These are phyloP conservation scores for Hyphodiscus sp. DNA, from an alignment of 2,329 filamentous ascomycete species.

Conservation along the genomic window DNA sequence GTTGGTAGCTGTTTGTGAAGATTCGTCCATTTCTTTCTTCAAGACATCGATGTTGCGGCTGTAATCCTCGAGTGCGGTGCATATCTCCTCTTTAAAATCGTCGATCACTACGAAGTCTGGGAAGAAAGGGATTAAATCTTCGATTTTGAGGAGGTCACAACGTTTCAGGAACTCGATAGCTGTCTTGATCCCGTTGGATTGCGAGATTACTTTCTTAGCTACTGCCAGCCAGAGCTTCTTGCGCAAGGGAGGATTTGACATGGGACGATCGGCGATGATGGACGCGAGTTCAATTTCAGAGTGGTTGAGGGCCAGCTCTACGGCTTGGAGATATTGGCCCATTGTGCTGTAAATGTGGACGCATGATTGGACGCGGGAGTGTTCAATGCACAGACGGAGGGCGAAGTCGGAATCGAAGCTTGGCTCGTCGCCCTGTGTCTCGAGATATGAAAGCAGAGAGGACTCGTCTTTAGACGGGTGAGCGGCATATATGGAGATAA, in stretches of 20 bases:
- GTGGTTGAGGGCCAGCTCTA: slow-evolving; percentile 86
- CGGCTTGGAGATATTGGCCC: slow-evolving; percentile 88
- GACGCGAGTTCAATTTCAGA: slow-evolving; percentile 85
- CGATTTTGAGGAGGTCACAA: slow-evolving; percentile 87
- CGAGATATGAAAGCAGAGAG: slow-evolving; percentile 79
- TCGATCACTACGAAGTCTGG: slow-evolving; percentile 98
- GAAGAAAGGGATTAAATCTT: slow-evolving; percentile 97
- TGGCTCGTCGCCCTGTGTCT: slow-evolving; percentile 80
- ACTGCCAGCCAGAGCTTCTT: slow-evolving; percentile 96
- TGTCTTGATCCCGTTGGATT: slow-evolving; percentile 80
- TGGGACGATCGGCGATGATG: slow-evolving; percentile 79
- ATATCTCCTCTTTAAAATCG: slow-evolving; percentile 98
- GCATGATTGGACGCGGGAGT: slow-evolving; percentile 86
- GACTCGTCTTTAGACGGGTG: slow-evolving; percentile 78
- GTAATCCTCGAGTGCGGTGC: slow-evolving; percentile 87
- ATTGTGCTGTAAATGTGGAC: slow-evolving; percentile 97
- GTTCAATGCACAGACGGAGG: slow-evolving; percentile 87
- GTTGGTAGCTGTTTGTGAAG: slow-evolving; percentile 77
- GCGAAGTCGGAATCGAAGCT: slow-evolving; percentile 95
- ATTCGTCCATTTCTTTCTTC: slow-evolving; percentile 94
- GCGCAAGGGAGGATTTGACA: slow-evolving; percentile 69
- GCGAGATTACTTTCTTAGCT: slow-evolving; percentile 85
- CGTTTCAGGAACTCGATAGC: slow-evolving; percentile 91
- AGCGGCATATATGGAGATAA: slow-evolving; percentile 92
- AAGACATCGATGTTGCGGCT: slow-evolving; percentile 81